Evolutionary conservation across 1,284 basidiomycete genomes (phyloP), one percentile per base, ranked within the genome.

Genomic region (Ustilago esculenta): DNA sequence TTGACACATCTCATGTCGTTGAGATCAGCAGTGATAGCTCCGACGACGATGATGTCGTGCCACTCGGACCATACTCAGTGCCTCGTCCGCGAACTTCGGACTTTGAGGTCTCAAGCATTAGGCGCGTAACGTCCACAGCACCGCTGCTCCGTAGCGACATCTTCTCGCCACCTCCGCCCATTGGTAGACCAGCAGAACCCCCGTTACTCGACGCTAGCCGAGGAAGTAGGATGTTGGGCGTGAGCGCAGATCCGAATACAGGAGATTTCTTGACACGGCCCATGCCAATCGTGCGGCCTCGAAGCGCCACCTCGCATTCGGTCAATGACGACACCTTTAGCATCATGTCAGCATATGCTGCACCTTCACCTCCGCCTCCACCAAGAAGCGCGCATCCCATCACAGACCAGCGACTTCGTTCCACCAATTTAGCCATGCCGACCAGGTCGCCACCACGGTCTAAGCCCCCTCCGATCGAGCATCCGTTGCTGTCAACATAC

Each of bases 401-500:
- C 50, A 70, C 67, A 14, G 57, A 70, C 11, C 56, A 60, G 29
- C 46, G 67, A n/a, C 23, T 70, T 24, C 45, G 51, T 3, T 45
- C 36, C 1, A 50, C 57, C 6, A 66, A 65, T 12, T 21, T 71
- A 43, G 47, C 34, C 1, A 65, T 65, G 57, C 68, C 68, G 4
- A 60, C 42, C 17, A 47, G 30, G 18, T 71, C 68, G 20, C 68
- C 68, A 2, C 68, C 68, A 7, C 52, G 68, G 3, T 53, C 61
- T 15, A 71, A 63, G 33, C 69, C 69, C 10, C 63, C 58, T 12
- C 69, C 69, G 3, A 72, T 72, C 44, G 58, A 69, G 20, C 63
- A 70, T 30, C 51, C 64, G 7, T 55, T 79, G 14, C 48, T 77
- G 2, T 74, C 71, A 12, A 73, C 54, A 7, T 80, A 73, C 46